Evolutionary conservation across 2,329 filamentous ascomycete species (phyloP).

Genomic region (Lachnum nothofagi): DNA sequence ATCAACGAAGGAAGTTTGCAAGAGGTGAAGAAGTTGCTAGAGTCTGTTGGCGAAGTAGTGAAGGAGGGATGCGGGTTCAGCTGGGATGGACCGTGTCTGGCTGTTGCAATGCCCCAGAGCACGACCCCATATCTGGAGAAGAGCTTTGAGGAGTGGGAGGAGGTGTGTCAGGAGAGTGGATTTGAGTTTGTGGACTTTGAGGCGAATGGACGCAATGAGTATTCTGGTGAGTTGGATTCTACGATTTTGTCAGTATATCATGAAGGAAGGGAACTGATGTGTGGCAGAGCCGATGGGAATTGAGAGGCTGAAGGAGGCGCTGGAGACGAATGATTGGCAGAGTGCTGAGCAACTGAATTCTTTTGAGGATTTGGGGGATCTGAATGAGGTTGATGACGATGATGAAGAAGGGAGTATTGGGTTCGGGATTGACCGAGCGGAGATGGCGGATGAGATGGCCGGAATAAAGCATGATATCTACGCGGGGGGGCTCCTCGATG

Average conservation of each 20-base stretch:
- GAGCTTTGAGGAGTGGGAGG: constrained; percentile 53
- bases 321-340: constrained; percentile 63
- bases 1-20: constrained; percentile 20
- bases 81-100: constrained; percentile 62
- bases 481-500: constrained; percentile 6
- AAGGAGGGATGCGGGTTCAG: constrained; percentile 52
- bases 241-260: too few species aligned
- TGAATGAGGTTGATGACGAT: constrained; percentile 31
- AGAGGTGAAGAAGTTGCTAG: constrained; percentile 40
- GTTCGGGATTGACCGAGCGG: constrained; percentile 30
- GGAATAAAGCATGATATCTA: constrained; percentile 36
- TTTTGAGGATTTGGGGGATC: constrained; percentile 35
- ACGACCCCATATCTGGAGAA: constrained; percentile 35
- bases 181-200: constrained; percentile 59
- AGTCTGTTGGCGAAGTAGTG: constrained; percentile 50
- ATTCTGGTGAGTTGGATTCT: constrained; percentile 51
- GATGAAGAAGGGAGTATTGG: constrained; percentile 26
- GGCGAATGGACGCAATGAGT: constrained; percentile 48
- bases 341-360: constrained; percentile 33
- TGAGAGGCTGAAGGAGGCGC: constrained; percentile 53
- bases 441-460: constrained; percentile 37
- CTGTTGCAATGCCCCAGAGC: constrained; percentile 45
- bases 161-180: constrained; percentile 50
- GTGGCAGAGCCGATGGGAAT: constrained; percentile 53
- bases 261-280: constrained; percentile 9